phyloP scores from a whole-genome alignment of 768 basidiomycete species.

The Trametes cinnabarina region DNA sequence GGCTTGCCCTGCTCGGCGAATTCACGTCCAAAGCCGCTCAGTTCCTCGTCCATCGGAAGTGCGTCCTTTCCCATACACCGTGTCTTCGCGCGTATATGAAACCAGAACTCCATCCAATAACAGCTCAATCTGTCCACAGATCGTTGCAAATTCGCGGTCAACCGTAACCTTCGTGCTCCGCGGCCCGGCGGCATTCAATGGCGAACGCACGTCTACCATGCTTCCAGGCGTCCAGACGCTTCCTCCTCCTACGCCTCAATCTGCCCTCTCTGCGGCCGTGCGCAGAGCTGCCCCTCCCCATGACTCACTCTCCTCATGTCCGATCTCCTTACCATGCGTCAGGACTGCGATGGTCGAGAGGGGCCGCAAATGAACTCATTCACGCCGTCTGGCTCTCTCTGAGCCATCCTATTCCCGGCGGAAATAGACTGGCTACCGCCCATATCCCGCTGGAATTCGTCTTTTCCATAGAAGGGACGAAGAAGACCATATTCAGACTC shows the following conservation, averaged over 20 bases:
- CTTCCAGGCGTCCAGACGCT: slow-evolving; percentile 15
- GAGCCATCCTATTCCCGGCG: slow-evolving; percentile 5
- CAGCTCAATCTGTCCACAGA: slow-evolving; percentile 10
- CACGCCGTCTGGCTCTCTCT: background rate
- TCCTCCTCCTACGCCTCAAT: slow-evolving; percentile 15
- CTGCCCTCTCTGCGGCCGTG: slow-evolving; percentile 5
- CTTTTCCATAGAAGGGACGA: background rate
- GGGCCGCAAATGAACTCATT: slow-evolving; percentile 1
- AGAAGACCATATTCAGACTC: slow-evolving; percentile 2
- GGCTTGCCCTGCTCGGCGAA: background rate
- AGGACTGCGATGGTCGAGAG: background rate
- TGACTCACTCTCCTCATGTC: slow-evolving; percentile 13
- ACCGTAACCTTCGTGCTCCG: slow-evolving; percentile 13
- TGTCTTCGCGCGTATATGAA: slow-evolving; percentile 4
- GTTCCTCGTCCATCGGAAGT: background rate
- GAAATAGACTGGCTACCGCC: slow-evolving; percentile 7
- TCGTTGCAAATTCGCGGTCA: slow-evolving; percentile 5
- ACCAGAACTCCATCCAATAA: slow-evolving; percentile 2
- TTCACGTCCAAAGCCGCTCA: background rate
- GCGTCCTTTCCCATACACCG: slow-evolving; percentile 12
- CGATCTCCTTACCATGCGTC: slow-evolving; percentile 4
- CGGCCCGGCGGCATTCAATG: slow-evolving; percentile 16
- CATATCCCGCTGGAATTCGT: slow-evolving; percentile 7
- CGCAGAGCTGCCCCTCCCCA: slow-evolving; percentile 7
- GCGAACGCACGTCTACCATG: slow-evolving; percentile 17